phyloP scores from a whole-genome alignment of 768 basidiomycete species.

The Gymnopilus dilepis region DNA sequence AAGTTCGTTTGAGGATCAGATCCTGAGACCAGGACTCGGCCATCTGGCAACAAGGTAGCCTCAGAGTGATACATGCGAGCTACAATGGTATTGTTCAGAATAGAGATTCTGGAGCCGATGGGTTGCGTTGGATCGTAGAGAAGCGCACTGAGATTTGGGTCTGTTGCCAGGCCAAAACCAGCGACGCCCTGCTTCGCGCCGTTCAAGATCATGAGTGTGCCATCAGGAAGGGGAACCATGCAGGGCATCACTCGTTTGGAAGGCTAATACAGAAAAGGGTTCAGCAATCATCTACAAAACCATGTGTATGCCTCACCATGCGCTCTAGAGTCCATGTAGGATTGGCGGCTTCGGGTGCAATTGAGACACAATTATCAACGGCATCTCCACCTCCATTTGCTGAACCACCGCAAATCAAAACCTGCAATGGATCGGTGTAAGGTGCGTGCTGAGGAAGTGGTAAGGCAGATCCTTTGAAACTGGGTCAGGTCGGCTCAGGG shows the following conservation, averaged over 20 bases:
- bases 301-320: conserved; percentile 58
- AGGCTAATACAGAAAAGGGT: conserved; percentile 13
- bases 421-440: conserved; percentile 71
- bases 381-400: conserved; percentile 54
- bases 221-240: conserved; percentile 73
- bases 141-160: conserved; percentile 68
- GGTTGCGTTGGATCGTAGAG: conserved; percentile 73
- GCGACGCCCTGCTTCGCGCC: conserved; percentile 74
- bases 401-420: conserved; percentile 81
- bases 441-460: conserved; percentile 74
- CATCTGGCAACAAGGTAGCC: conserved; percentile 76
- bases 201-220: conserved; percentile 77
- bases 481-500: too few species aligned
- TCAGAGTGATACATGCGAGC: conserved; percentile 82
- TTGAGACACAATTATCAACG: conserved; percentile 75
- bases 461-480: conserved; percentile 55
- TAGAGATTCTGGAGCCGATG: conserved; percentile 64
- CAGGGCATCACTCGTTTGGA: conserved; percentile 74
- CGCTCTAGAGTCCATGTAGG: conserved; percentile 76
- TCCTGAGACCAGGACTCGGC: conserved; percentile 76
- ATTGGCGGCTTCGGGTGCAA: conserved; percentile 64
- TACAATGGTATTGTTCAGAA: conserved; percentile 70
- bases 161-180: conserved; percentile 71
- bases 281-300: background rate
- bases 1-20: conserved; percentile 68